phyloP scores from a whole-genome alignment of 768 basidiomycete species.

The Lyophyllum semitale region DNA sequence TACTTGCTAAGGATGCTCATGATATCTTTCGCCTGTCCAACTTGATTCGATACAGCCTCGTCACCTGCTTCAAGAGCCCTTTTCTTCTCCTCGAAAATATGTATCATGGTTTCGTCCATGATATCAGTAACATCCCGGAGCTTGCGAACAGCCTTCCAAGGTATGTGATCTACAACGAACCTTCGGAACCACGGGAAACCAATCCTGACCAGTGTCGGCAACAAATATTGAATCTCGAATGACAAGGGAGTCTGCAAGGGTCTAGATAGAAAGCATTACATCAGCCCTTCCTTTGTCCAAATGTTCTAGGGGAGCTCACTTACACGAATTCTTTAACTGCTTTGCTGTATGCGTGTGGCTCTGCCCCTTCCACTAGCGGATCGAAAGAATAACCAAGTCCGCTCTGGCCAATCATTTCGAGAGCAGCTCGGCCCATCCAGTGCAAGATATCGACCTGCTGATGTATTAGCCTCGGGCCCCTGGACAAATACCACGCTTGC shows the following conservation, averaged over 20 bases:
- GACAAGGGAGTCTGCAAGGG: not conserved
- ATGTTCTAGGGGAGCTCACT: constrained; percentile 2
- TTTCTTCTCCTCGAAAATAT: constrained; percentile 34
- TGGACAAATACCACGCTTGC: not conserved
- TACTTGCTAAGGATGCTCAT: constrained; percentile 26
- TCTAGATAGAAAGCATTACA: not conserved
- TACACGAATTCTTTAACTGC: constrained; percentile 27
- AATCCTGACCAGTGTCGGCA: constrained; percentile 28
- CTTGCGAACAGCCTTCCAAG: constrained; percentile 20
- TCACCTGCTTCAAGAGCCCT: constrained; percentile 28
- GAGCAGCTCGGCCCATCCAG: constrained; percentile 29
- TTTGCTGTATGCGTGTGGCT: constrained; percentile 26
- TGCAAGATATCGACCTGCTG: constrained; percentile 22
- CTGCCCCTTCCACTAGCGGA: constrained; percentile 21
- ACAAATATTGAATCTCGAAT: constrained; percentile 13
- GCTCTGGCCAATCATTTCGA: constrained; percentile 31
- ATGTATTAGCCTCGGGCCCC: not conserved
- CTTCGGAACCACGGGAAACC: constrained; percentile 33
- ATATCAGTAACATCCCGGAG: constrained; percentile 29
- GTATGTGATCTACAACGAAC: constrained; percentile 29
- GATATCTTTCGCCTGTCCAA: constrained; percentile 31
- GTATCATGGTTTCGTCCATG: constrained; percentile 27
- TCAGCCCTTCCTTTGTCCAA: not conserved
- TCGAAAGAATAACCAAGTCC: constrained; percentile 34
- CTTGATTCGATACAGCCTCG: constrained; percentile 24